Base-by-base conservation (phyloP, 345 rosid species). In the Salix purpurea region DNA sequence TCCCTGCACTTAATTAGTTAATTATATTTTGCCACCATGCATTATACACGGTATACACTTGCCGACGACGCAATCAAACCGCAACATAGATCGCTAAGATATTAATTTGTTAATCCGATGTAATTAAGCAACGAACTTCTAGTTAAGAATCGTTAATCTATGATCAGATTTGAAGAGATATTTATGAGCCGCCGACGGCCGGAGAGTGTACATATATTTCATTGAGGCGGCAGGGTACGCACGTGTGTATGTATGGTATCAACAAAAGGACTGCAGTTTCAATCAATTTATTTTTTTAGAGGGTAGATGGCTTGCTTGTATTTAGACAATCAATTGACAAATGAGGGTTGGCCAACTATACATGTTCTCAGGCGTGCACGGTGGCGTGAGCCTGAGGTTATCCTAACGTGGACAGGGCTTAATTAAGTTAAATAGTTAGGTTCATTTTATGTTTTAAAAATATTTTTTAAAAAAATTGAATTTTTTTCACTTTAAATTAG, bases 341-440 rank as follows among this genome's bases (percentile, higher is more conserved):
- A 40, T 65, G 52, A 30, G 28, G 34, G 36, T 71, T 70, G 73
- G 81, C 40, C 84, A 87, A 46, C 70, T 36, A 80, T 72, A 36
- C 60, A 56, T n/a, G 54, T 24, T 71, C 68, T 73, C 60, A 62
- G 66, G 82, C 32, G 75, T 83, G 85, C 76, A 79, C 42, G 46
- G 68, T 86, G 84, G 77, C 87, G 86, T 83, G 85, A 82, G 87
- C 78, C 83, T 85, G 86, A 88, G 85, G 87, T 82, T 84, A 79
- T 83, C 79, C 75, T 73, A 84, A 69, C 82, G 84, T 82, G 67
- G 85, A 83, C 62, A n/a, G 72, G 28, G 73, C 54, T 67, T 77
- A 71, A 80, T 67, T 68, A 73, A 19, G 74, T 56, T 74, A 78
- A 66, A 23, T 32, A 30, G 32, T 30, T 30, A 30, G 3, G 2